A percentile compares a stretch with the other conserved stretches of the same genome.
phyloP scores from a whole-genome alignment of 768 basidiomycete species.

The Calocera cornea region DNA sequence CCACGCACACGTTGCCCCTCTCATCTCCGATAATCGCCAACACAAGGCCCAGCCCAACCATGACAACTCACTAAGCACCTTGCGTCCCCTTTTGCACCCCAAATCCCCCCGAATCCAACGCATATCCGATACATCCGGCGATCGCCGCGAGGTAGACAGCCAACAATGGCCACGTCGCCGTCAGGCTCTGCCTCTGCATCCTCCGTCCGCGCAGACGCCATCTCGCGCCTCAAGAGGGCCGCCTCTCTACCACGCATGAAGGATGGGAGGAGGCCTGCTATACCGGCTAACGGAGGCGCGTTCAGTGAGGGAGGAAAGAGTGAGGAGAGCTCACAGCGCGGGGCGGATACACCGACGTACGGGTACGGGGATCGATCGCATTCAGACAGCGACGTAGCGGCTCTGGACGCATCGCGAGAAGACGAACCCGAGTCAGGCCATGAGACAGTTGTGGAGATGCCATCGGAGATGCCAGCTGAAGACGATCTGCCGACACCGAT shows the following conservation, averaged over 20 bases:
- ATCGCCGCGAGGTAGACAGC: background rate
- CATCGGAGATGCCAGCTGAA: background rate
- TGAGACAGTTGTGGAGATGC: background rate
- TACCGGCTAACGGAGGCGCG: constrained; percentile 5
- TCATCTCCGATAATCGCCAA: background rate
- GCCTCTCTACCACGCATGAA: constrained; percentile 86
- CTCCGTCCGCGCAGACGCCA: constrained; percentile 75
- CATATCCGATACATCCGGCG: background rate
- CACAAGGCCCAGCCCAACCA: background rate
- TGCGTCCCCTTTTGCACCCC: background rate
- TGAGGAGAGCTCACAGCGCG: constrained; percentile 1
- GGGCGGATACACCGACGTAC: background rate
- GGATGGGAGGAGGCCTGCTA: constrained; percentile 61
- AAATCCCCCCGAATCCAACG: background rate
- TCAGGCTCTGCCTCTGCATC: constrained; percentile 26
- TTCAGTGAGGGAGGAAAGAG: constrained; percentile 20
- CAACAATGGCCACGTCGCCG: background rate
- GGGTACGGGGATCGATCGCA: background rate
- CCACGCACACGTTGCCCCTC: background rate
- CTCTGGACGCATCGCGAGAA: background rate
- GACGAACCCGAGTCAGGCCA: constrained; percentile 13
- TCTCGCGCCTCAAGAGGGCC: constrained; percentile 82
- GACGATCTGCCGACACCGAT: background rate
- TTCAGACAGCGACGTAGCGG: background rate
- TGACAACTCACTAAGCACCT: constrained; percentile 5